phyloP scores from a whole-genome alignment of 1,284 basidiomycete species.

The Ceratobasidium papillatum region DNA sequence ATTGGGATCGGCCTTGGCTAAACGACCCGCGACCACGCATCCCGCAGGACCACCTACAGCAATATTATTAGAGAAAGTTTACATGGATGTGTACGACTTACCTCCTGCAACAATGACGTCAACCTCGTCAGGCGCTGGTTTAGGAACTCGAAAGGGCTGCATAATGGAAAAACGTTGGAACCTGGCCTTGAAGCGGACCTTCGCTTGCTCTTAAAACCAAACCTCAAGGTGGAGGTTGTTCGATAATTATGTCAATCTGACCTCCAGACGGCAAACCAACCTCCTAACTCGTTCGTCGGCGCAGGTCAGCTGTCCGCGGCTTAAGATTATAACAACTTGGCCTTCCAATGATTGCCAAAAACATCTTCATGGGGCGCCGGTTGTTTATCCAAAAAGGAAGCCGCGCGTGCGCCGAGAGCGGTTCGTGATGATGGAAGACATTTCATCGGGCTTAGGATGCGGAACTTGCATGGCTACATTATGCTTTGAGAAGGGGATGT shows the following conservation, averaged over 20 bases:
- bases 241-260: constrained; percentile 23
- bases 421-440: constrained; percentile 11
- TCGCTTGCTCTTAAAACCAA: neutral
- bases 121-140: constrained; percentile 65
- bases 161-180: neutral
- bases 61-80: constrained; percentile 50
- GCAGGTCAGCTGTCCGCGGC: constrained; percentile 8
- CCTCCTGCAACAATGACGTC: constrained; percentile 70
- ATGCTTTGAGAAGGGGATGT: constrained; percentile 3
- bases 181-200: neutral
- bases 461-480: neutral
- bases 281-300: neutral
- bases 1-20: constrained; percentile 74
- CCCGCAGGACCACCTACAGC: constrained; percentile 69
- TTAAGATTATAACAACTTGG: neutral
- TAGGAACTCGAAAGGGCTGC: constrained; percentile 30
- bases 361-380: constrained; percentile 4
- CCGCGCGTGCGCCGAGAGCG: constrained; percentile 7
- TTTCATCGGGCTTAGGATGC: constrained; percentile 17
- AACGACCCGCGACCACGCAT: constrained; percentile 71
- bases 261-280: neutral
- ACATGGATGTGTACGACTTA: constrained; percentile 46
- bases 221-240: constrained; percentile 16
- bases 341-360: neutral
- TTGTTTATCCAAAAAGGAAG: constrained; percentile 24